These are phyloP conservation scores for Pleurotus cornucopiae DNA, from an alignment of 768 basidiomycete species.

Conservation along the genomic window DNA sequence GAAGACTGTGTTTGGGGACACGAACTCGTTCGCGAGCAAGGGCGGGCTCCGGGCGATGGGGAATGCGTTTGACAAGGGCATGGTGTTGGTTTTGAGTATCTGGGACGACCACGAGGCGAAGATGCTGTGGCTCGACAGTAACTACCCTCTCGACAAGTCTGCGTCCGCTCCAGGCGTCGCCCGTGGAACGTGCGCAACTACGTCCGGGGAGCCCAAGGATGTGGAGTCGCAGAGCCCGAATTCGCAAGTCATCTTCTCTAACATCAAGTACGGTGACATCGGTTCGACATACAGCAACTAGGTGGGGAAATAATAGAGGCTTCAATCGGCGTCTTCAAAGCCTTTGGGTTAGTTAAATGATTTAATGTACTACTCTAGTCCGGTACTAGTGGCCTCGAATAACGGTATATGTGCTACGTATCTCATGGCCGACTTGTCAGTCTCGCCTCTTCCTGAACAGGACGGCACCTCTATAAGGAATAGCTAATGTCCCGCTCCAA, in stretches of 20 bases:
- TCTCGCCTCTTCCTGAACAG: background rate
- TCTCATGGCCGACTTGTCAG: too few relatives aligned
- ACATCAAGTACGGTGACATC: conserved; percentile 37
- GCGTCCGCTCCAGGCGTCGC: conserved; percentile 24
- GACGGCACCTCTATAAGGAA: background rate
- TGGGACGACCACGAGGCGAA: conserved; percentile 37
- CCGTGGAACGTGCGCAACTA: conserved; percentile 35
- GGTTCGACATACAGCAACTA: conserved; percentile 26
- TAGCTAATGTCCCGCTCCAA: background rate
- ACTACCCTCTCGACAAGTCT: conserved; percentile 22
- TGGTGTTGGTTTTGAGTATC: conserved; percentile 32
- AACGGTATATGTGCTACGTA: too few relatives aligned
- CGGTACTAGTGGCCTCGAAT: too few relatives aligned
- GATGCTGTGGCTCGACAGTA: conserved; percentile 39
- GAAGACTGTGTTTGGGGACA: conserved; percentile 32
- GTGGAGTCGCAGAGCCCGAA: conserved; percentile 26
- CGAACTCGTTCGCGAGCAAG: conserved; percentile 27
- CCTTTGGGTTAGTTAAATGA: too few relatives aligned
- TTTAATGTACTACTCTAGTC: too few relatives aligned
- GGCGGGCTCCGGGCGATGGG: conserved; percentile 26
- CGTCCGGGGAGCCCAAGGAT: conserved; percentile 30
- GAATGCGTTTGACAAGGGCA: conserved; percentile 26
- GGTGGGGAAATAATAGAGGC: background rate
- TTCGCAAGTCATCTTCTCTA: conserved; percentile 32
- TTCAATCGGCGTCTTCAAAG: too few relatives aligned